Conservation (phyloP, 768 basidiomycete species). For the Hortiboletus flavorubellus region DNA sequence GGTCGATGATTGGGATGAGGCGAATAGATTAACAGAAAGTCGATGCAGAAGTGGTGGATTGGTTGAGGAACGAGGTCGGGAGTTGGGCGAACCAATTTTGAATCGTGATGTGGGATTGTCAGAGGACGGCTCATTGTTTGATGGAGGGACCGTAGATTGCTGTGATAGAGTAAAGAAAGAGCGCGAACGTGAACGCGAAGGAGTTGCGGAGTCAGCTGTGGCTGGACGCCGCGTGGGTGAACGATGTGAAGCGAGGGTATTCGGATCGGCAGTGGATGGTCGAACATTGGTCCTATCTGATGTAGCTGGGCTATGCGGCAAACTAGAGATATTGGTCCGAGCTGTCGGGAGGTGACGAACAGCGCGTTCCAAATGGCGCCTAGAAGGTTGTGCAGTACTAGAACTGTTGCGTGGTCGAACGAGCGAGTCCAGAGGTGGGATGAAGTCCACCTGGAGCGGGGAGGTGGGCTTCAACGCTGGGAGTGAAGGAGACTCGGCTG, state of each 20-base stretch:
- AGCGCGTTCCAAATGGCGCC: constrained; percentile 42
- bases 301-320: constrained; percentile 6
- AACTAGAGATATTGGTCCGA: constrained; percentile 10
- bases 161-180: constrained; percentile 28
- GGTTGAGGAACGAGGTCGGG: constrained; percentile 49
- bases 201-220: constrained; percentile 41
- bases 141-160: constrained; percentile 12
- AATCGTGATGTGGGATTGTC: constrained; percentile 8
- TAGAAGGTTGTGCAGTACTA: constrained; percentile 35
- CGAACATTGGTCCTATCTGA: constrained; percentile 10
- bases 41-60: constrained; percentile 71
- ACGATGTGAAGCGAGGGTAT: constrained; percentile 13
- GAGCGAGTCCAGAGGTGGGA: constrained; percentile 12
- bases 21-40: constrained; percentile 63
- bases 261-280: constrained; percentile 18
- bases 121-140: constrained; percentile 3
- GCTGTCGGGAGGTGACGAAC: constrained; percentile 9
- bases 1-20: constrained; percentile 39
- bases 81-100: constrained; percentile 33
- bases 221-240: constrained; percentile 33
- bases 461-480: constrained; percentile 42
- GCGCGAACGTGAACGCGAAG: constrained; percentile 32
- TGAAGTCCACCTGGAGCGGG: constrained; percentile 39
- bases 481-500: constrained; percentile 34
- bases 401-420: constrained; percentile 19